Percentiles rank a stretch among this genome's conserved stretches.
Conservation (phyloP, 192 early-diverging fungal genomes). For the Rhizophagus clarus region DNA sequence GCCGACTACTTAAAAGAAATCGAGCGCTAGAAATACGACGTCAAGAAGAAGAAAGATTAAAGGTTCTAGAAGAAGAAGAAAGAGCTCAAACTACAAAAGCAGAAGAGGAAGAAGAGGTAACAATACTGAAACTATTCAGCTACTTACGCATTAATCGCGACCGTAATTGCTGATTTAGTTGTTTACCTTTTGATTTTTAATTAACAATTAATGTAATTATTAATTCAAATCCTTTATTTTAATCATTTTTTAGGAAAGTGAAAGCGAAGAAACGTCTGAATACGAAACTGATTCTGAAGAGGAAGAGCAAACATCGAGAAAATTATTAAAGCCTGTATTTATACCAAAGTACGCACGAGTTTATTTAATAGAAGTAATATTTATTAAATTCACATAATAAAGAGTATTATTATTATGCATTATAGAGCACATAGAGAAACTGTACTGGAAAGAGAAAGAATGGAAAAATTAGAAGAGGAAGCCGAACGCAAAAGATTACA, state of each 20-base stretch:
- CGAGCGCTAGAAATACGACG: slow-evolving; percentile 34
- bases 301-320: slow-evolving; percentile 50
- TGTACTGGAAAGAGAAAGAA: slow-evolving; percentile 56
- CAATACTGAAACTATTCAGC: too few relatives aligned
- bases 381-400: neutral
- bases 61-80: slow-evolving; percentile 31
- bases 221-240: neutral
- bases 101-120: neutral
- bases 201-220: too few relatives aligned
- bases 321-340: slow-evolving; percentile 89
- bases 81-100: neutral
- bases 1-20: slow-evolving; percentile 8
- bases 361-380: neutral
- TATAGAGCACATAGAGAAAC: slow-evolving; percentile 63
- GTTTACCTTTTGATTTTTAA: too few relatives aligned
- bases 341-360: slow-evolving; percentile 73
- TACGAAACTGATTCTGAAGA: slow-evolving; percentile 74
- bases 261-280: slow-evolving; percentile 48
- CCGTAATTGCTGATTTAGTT: too few relatives aligned
- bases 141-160: too few relatives aligned
- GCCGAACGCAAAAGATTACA: slow-evolving; percentile 54
- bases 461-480: slow-evolving; percentile 58
- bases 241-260: slow-evolving; percentile 42
- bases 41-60: slow-evolving; percentile 38
- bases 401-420: neutral